Conservation (phyloP, 352 stramenopile genomes). For the Phytopythium chamaehyphon region DNA sequence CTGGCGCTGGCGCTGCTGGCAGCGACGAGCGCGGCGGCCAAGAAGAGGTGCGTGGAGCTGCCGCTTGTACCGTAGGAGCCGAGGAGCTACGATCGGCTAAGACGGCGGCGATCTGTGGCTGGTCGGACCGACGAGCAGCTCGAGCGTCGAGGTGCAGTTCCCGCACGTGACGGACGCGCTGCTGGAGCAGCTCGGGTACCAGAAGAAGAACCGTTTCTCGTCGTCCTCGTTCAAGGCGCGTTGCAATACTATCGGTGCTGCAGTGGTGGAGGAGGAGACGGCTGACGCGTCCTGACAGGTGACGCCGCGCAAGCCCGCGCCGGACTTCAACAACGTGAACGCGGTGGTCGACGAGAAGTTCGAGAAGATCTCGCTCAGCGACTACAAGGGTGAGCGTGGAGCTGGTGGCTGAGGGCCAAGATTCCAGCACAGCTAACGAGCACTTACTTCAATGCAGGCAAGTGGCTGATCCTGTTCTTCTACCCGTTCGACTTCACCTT, state of each 20-base stretch:
- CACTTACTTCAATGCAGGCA: conserved; percentile 13
- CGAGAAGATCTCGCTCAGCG: conserved; percentile 67
- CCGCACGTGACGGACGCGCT: conserved; percentile 69
- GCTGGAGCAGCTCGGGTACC: conserved; percentile 69
- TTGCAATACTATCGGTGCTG: neutral
- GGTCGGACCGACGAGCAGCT: neutral
- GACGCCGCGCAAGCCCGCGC: conserved; percentile 66
- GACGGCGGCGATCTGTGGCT: neutral
- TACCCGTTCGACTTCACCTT: conserved; percentile 89
- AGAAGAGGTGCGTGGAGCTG: conserved; percentile 40
- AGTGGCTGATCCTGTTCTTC: conserved; percentile 87
- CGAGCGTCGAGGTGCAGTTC: conserved; percentile 72
- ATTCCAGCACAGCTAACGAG: neutral
- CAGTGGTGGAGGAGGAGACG: too few relatives aligned
- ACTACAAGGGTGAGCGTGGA: conserved; percentile 38
- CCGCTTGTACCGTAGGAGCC: neutral
- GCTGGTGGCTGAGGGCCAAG: neutral
- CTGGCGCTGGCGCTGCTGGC: conserved; percentile 27
- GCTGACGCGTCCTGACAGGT: conserved; percentile 19
- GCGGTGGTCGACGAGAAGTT: conserved; percentile 79
- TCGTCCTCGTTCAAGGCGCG: conserved; percentile 57
- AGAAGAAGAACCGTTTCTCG: conserved; percentile 82
- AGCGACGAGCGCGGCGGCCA: conserved; percentile 11
- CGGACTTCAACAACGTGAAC: conserved; percentile 71
- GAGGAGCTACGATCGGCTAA: neutral